Base-by-base conservation (phyloP, 1,284 basidiomycete genomes). In the Phylloporus gajari region DNA sequence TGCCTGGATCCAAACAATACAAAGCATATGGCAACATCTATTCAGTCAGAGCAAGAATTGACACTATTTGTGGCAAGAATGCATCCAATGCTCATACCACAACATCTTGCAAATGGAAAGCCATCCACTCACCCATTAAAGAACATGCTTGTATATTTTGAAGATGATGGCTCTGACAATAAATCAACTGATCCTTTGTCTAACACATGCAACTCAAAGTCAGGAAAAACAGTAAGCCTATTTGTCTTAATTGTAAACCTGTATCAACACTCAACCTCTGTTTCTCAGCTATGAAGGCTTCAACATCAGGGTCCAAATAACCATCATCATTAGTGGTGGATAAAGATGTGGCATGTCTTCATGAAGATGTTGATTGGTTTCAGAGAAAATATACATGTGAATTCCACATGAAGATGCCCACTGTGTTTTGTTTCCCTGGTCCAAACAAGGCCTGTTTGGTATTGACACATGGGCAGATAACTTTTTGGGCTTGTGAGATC, bases 121-220 rank as follows among this genome's bases (percentile, higher is more conserved):
- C 63, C 63, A 35, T 51, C 63, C 30, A 32, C 42, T 15, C 21
- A 23, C 15, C 27, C 6, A 35, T 46, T 65, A 30, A 65, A 65
- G 42, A 65, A 32, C 35, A 32, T 65, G 13, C 12, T 65, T 5
- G 46, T 65, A 15, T 48, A 65, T n/a, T 65, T 65, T 65, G 63
- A 65, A 65, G 63, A 65, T 51, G 63, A 30, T 9, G 21, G 63
- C 27, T 51, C 44, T 51, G 63, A 65, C 21, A 5, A 65, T 35
- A n/a, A 65, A 51, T 65, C 21, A 21, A 46, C 32, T 12, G 17
- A 32, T 46, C 44, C 19, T 32, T 27, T 7, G 23, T 32, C 59
- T 25, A 56, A 56, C 32, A 30, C 27, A 7, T 19, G 13, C 62
- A 65, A 23, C 23, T 12, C 21, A 25, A 65, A 51, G 25, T 51